Conservation (phyloP, 306 rosid species). For the Clitoria ternatea region DNA sequence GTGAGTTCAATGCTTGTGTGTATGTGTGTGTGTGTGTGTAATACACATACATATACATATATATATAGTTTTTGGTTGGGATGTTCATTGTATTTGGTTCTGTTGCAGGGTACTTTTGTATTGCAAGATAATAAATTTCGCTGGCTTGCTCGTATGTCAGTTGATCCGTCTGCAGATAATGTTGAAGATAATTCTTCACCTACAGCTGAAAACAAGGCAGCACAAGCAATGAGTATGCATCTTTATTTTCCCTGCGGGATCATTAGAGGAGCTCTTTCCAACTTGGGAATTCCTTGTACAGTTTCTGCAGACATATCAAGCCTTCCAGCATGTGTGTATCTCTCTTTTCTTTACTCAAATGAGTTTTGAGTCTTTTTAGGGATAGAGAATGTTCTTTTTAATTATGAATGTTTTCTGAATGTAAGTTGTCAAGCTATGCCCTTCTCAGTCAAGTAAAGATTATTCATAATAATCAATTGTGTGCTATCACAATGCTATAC, state of each 20-base stretch:
- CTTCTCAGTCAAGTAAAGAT: background rate
- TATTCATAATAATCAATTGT: background rate
- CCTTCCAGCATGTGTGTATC: slow-evolving; percentile 84
- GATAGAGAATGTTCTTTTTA: background rate
- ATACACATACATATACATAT: background rate
- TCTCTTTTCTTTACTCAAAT: background rate
- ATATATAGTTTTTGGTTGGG: slow-evolving; percentile 7
- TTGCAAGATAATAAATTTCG: slow-evolving; percentile 88
- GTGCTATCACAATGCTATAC: background rate
- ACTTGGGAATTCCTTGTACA: slow-evolving; percentile 95
- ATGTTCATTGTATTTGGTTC: background rate
- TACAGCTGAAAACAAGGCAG: slow-evolving; percentile 54
- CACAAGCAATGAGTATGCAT: slow-evolving; percentile 83
- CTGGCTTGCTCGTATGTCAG: slow-evolving; percentile 84
- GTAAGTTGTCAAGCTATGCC: slow-evolving; percentile 7
- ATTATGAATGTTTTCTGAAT: slow-evolving; percentile 15
- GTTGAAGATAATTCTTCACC: slow-evolving; percentile 55
- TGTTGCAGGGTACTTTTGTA: slow-evolving; percentile 86
- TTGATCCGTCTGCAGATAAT: slow-evolving; percentile 56
- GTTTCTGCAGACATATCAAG: slow-evolving; percentile 88
- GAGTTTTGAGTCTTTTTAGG: background rate
- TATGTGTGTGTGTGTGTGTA: too few relatives aligned
- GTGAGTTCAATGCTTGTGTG: background rate
- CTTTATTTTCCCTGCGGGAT: slow-evolving; percentile 94
- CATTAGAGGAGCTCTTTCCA: slow-evolving; percentile 94